Percentiles rank a stretch among this genome's conserved stretches.
phyloP scores from a whole-genome alignment of 345 rosid genomes.

The Draba incana region DNA sequence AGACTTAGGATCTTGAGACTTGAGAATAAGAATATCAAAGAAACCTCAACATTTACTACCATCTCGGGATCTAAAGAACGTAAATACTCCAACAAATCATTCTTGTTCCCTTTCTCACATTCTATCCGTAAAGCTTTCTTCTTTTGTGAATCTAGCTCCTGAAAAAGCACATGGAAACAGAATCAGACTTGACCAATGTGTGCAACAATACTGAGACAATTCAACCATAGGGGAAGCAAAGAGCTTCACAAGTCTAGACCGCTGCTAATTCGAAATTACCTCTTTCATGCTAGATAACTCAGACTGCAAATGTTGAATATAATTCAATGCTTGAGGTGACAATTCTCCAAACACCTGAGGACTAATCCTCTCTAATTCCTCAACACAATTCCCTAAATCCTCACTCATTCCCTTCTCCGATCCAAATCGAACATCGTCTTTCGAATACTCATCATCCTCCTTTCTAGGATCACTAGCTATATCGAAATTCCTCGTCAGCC shows the following conservation, averaged over 20 bases:
- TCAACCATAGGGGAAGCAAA: slow-evolving; percentile 7
- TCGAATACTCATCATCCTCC: slow-evolving; percentile 32
- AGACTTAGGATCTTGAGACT: neutral
- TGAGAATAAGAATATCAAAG: neutral
- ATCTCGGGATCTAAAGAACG: slow-evolving; percentile 76
- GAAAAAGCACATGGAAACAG: slow-evolving; percentile 29
- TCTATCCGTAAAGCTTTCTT: slow-evolving; percentile 55
- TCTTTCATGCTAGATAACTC: slow-evolving; percentile 60
- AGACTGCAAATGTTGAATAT: slow-evolving; percentile 62
- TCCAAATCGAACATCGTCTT: slow-evolving; percentile 35
- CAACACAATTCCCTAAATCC: slow-evolving; percentile 41
- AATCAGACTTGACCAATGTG: neutral
- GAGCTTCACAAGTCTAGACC: neutral
- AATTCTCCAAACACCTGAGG: slow-evolving; percentile 67
- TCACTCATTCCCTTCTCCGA: slow-evolving; percentile 41
- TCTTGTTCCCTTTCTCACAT: slow-evolving; percentile 58
- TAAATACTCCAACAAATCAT: slow-evolving; percentile 79
- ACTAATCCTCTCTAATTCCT: slow-evolving; percentile 54
- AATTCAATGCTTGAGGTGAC: slow-evolving; percentile 69
- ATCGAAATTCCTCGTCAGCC: slow-evolving; percentile 71
- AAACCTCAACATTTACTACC: slow-evolving; percentile 47
- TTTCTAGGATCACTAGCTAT: slow-evolving; percentile 41
- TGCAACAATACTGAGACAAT: neutral
- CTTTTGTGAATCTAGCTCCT: slow-evolving; percentile 75
- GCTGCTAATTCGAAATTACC: slow-evolving; percentile 45